Evolutionary conservation across 78 protist genomes (phyloP).

Genomic region (Dictyostelium purpureum): DNA sequence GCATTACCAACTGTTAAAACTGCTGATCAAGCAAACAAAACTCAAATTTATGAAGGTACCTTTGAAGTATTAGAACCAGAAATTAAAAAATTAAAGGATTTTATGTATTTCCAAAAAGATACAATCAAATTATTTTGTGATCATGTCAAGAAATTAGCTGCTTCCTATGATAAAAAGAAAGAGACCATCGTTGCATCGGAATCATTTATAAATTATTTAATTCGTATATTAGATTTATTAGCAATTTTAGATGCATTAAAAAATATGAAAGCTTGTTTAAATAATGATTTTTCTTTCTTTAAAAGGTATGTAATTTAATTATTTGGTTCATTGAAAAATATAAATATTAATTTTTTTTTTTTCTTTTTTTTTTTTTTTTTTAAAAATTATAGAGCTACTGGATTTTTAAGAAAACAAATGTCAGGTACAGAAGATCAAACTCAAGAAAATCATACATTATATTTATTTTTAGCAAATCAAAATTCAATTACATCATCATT

Average conservation of each 20-base stretch:
- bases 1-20: conserved; percentile 79
- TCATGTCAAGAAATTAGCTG: conserved; percentile 43
- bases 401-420: conserved; percentile 72
- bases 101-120: conserved; percentile 69
- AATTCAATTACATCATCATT: conserved; percentile 70
- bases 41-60: conserved; percentile 75
- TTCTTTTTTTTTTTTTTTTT: conserved; percentile 28
- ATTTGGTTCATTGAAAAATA: not conserved
- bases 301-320: conserved; percentile 77
- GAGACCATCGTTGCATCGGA: conserved; percentile 68
- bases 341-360: not conserved
- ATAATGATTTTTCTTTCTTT: conserved; percentile 91
- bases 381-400: conserved; percentile 47
- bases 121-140: conserved; percentile 51
- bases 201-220: conserved; percentile 24
- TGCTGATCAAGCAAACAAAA: conserved; percentile 80
- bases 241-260: conserved; percentile 88
- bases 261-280: conserved; percentile 92
- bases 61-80: conserved; percentile 83
- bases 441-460: conserved; percentile 84
- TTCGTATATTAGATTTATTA: conserved; percentile 78
- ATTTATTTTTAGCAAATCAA: conserved; percentile 86
- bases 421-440: conserved; percentile 80
- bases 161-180: conserved; percentile 68
- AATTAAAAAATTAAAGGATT: conserved; percentile 77